Conservation (phyloP, 2,329 filamentous ascomycete genomes). For the Hypoxylon sp. region DNA sequence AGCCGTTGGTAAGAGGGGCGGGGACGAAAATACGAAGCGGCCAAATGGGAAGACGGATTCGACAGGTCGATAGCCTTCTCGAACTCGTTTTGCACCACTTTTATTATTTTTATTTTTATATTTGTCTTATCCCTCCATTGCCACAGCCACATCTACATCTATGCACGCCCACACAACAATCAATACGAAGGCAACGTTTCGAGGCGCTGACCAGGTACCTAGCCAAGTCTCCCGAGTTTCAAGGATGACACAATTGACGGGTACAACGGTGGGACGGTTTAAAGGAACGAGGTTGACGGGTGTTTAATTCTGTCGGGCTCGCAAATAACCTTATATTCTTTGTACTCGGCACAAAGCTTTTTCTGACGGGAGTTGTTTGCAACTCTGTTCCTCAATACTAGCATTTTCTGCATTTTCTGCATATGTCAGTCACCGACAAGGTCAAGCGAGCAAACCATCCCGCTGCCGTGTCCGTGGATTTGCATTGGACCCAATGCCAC, state of each 20-base stretch:
- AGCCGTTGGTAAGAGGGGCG: constrained; percentile 24
- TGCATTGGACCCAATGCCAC: constrained; percentile 21
- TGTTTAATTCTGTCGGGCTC: constrained; percentile 32
- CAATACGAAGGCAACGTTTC: constrained; percentile 37
- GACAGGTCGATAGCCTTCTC: constrained; percentile 41
- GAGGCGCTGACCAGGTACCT: neutral
- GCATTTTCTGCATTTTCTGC: constrained; percentile 3
- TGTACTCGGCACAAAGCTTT: constrained; percentile 22
- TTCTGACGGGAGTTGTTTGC: constrained; percentile 25
- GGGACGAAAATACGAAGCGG: constrained; percentile 47
- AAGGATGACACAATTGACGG: constrained; percentile 3
- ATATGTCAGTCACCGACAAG: constrained; percentile 43
- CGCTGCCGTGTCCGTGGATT: constrained; percentile 7
- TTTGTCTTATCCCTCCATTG: constrained; percentile 29
- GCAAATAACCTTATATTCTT: constrained; percentile 41
- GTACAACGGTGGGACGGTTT: constrained; percentile 10
- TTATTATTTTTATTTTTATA: constrained; percentile 32
- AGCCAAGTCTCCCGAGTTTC: constrained; percentile 7
- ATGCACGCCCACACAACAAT: constrained; percentile 18
- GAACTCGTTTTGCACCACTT: constrained; percentile 40
- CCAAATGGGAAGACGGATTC: constrained; percentile 39
- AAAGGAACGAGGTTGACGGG: constrained; percentile 20
- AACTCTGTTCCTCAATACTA: constrained; percentile 34
- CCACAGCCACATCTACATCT: constrained; percentile 37
- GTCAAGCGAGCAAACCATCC: constrained; percentile 29